These are phyloP conservation scores for Prinsepia uniflora DNA, from an alignment of 306 rosid species.

Conservation along the genomic window DNA sequence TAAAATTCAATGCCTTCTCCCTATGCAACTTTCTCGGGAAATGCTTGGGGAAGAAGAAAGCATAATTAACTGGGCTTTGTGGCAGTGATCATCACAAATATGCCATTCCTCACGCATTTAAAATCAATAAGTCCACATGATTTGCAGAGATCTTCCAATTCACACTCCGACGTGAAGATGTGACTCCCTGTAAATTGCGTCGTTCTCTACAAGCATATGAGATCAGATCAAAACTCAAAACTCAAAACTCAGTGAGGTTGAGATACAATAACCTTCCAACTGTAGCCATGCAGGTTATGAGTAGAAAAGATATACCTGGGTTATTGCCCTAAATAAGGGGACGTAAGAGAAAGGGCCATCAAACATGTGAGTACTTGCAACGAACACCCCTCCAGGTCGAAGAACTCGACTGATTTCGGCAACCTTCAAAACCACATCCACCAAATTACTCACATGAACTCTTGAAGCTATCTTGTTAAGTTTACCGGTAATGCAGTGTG, in stretches of 20 bases:
- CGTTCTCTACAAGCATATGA: slow-evolving; percentile 28
- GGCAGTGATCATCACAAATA: slow-evolving; percentile 80
- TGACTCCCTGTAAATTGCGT: slow-evolving; percentile 52
- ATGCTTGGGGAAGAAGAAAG: slow-evolving; percentile 19
- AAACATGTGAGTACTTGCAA: slow-evolving; percentile 66
- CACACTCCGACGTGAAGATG: slow-evolving; percentile 52
- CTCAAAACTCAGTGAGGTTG: not conserved
- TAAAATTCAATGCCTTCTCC: not conserved
- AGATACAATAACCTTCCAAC: not conserved
- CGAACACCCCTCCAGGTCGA: slow-evolving; percentile 91
- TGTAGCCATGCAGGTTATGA: slow-evolving; percentile 5
- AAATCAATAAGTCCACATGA: slow-evolving; percentile 64
- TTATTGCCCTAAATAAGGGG: slow-evolving; percentile 49
- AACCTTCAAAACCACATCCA: slow-evolving; percentile 45
- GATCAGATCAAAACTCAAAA: not conserved
- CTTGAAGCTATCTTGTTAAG: too few relatives aligned
- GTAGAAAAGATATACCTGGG: slow-evolving; percentile 47
- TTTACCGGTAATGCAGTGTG: too few relatives aligned
- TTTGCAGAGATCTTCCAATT: slow-evolving; percentile 76
- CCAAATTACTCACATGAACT: slow-evolving; percentile 5
- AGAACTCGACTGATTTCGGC: slow-evolving; percentile 84
- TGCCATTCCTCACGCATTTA: slow-evolving; percentile 55
- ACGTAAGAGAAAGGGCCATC: slow-evolving; percentile 59
- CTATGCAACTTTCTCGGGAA: not conserved
- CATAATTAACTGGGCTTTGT: slow-evolving; percentile 50